Percentiles rank a stretch among this genome's conserved stretches.
Conservation (phyloP, 139 green algal species). For the Diplosphaera chodatii region DNA sequence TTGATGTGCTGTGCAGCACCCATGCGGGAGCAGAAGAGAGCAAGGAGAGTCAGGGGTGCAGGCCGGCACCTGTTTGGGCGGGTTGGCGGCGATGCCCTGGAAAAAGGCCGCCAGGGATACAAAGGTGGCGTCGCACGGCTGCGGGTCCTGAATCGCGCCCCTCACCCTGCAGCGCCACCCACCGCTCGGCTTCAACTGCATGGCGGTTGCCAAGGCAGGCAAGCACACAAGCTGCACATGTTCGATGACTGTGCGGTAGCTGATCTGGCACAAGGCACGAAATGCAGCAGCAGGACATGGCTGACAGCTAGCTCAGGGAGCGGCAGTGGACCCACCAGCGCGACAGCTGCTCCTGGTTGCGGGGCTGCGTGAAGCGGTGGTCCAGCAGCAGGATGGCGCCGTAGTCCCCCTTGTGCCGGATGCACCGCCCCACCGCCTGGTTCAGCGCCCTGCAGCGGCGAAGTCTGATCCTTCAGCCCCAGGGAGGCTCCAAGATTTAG, state of each 20-base stretch:
- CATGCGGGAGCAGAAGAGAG: too few relatives aligned
- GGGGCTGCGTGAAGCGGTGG: constrained; percentile 54
- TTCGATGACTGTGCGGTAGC: too few relatives aligned
- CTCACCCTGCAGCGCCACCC: constrained; percentile 12
- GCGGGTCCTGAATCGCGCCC: constrained; percentile 23
- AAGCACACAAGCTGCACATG: background rate
- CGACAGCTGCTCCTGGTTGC: constrained; percentile 51
- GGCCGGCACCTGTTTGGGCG: constrained; percentile 24
- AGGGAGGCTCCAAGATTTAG: too few relatives aligned
- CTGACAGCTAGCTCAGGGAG: background rate
- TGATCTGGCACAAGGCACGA: too few relatives aligned
- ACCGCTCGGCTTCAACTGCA: background rate
- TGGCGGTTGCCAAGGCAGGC: background rate
- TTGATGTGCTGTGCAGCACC: too few relatives aligned
- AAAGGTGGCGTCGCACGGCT: constrained; percentile 24
- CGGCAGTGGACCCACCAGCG: constrained; percentile 40
- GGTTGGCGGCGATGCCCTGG: constrained; percentile 36
- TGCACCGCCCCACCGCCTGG: constrained; percentile 85
- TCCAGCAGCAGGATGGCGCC: constrained; percentile 93
- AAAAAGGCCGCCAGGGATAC: constrained; percentile 47
- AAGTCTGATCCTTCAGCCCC: too few relatives aligned
- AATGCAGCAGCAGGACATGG: background rate
- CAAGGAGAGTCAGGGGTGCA: too few relatives aligned
- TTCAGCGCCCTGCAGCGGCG: constrained; percentile 20
- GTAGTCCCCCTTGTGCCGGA: constrained; percentile 88